A percentile compares a stretch with the other conserved stretches of the same genome.
phyloP scores from a whole-genome alignment of 2,329 filamentous ascomycete genomes.

The Grosmannia huntii region DNA sequence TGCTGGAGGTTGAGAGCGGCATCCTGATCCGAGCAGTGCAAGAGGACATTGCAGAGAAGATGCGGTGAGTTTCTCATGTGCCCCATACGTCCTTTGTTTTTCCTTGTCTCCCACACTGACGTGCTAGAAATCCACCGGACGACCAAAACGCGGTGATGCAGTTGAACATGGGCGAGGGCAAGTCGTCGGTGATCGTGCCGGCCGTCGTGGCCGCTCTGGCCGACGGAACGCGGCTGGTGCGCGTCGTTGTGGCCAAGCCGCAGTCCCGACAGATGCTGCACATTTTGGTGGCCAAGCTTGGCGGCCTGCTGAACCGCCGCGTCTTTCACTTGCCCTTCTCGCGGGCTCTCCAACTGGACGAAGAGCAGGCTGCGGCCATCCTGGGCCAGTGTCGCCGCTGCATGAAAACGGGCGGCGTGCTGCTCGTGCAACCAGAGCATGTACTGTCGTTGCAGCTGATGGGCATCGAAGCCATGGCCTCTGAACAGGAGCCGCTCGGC shows the following conservation, averaged over 20 bases:
- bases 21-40: constrained; percentile 50
- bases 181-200: constrained; percentile 56
- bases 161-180: constrained; percentile 61
- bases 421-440: constrained; percentile 52
- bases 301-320: constrained; percentile 39
- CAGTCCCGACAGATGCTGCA: constrained; percentile 48
- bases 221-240: constrained; percentile 34
- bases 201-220: constrained; percentile 44
- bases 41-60: constrained; percentile 40
- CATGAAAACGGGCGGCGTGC: constrained; percentile 29
- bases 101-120: too few species aligned
- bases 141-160: constrained; percentile 44
- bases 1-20: constrained; percentile 51
- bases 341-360: constrained; percentile 29
- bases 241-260: constrained; percentile 49
- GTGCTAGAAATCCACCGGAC: constrained; percentile 17
- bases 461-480: constrained; percentile 18
- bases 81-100: too few species aligned
- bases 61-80: constrained; percentile 23
- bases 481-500: too few species aligned
- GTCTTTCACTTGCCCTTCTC: constrained; percentile 49
- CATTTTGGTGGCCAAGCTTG: constrained; percentile 39
- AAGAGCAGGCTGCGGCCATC: constrained; percentile 28
- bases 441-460: constrained; percentile 51
- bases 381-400: too few species aligned